Percentiles rank a stretch among this genome's conserved stretches.
These are phyloP conservation scores for Takakia lepidozioides DNA, from an alignment of 225 moss, liverwort and hornwort genomes.

Conservation along the genomic window DNA sequence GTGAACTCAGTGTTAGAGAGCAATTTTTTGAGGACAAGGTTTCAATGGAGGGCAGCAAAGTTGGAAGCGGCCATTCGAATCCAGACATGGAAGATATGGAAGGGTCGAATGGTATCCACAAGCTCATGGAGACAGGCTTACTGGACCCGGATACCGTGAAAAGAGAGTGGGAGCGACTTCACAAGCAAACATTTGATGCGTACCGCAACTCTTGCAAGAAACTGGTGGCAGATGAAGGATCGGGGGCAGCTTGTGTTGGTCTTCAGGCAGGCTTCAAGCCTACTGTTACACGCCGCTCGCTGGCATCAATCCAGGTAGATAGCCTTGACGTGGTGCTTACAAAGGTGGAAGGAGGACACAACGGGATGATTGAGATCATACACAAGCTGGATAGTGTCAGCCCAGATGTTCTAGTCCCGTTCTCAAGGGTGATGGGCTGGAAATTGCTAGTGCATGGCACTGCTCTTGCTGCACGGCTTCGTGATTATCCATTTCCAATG, in stretches of 20 bases:
- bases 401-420: constrained; percentile 66
- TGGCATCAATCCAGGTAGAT: constrained; percentile 58
- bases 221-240: constrained; percentile 51
- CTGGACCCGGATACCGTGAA: constrained; percentile 36
- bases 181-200: constrained; percentile 68
- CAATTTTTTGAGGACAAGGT: constrained; percentile 62
- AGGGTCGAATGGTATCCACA: constrained; percentile 49
- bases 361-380: constrained; percentile 68
- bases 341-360: constrained; percentile 59
- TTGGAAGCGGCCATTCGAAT: constrained; percentile 27
- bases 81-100: constrained; percentile 45
- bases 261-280: constrained; percentile 72
- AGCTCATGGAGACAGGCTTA: constrained; percentile 52
- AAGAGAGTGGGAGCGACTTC: constrained; percentile 66
- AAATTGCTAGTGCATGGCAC: constrained; percentile 59
- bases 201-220: constrained; percentile 77
- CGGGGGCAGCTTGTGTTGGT: constrained; percentile 57
- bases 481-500: constrained; percentile 75
- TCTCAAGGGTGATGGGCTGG: constrained; percentile 71
- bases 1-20: constrained; percentile 84
- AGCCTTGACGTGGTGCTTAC: constrained; percentile 64
- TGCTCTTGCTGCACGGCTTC: constrained; percentile 55
- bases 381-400: constrained; percentile 65
- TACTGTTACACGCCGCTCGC: constrained; percentile 63
- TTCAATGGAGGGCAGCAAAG: constrained; percentile 39